These are phyloP conservation scores for Chimonanthus salicifolius DNA, from an alignment of 164 flowering plant genomes.

Conservation along the genomic window DNA sequence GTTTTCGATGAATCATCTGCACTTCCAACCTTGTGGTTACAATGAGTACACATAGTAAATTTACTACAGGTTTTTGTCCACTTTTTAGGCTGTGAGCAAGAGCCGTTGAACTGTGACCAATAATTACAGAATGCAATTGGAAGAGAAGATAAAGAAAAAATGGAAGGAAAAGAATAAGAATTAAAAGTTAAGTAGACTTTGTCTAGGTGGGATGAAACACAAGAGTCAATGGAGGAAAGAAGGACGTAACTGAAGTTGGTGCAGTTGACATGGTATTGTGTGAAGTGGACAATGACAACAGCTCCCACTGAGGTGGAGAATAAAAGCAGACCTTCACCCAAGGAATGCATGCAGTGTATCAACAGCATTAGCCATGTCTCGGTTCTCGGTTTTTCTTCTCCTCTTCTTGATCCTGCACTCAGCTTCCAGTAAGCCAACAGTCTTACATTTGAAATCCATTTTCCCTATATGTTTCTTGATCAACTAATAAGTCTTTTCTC, in stretches of 20 bases:
- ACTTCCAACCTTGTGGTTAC: too few species aligned
- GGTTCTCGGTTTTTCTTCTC: slow-evolving; percentile 19
- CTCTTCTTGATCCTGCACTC: slow-evolving; percentile 15
- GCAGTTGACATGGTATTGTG: slow-evolving; percentile 47
- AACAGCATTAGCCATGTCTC: slow-evolving; percentile 23
- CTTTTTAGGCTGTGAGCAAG: too few species aligned
- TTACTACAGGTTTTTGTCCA: too few species aligned
- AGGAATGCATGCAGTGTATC: slow-evolving; percentile 4
- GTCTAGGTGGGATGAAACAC: background rate
- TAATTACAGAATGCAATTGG: too few species aligned
- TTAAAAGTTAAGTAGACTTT: background rate
- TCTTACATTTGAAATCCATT: background rate
- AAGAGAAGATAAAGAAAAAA: too few species aligned
- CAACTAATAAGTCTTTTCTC: background rate
- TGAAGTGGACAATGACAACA: slow-evolving; percentile 33
- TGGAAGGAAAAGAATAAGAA: too few species aligned
- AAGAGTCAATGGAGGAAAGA: background rate
- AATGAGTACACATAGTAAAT: too few species aligned
- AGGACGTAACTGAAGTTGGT: slow-evolving; percentile 20
- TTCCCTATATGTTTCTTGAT: background rate
- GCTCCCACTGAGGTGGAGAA: slow-evolving; percentile 9
- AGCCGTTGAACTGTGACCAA: too few species aligned
- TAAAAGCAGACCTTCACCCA: slow-evolving; percentile 15
- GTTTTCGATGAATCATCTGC: too few species aligned
- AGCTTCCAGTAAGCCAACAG: slow-evolving; percentile 25